These are phyloP conservation scores for Lithospermum erythrorhizon DNA, from an alignment of 257 asterid genomes.

Conservation along the genomic window DNA sequence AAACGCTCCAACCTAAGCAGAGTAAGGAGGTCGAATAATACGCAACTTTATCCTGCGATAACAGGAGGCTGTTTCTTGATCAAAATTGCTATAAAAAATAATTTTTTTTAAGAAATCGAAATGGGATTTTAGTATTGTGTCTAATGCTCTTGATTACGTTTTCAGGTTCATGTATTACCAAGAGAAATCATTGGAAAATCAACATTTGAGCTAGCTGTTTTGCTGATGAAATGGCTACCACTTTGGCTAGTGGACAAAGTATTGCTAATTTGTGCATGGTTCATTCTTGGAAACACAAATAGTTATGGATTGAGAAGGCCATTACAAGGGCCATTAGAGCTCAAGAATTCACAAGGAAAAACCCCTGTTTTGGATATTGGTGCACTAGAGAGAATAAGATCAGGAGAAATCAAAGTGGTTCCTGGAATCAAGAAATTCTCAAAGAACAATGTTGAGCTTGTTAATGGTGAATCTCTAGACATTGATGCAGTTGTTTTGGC, in stretches of 20 bases:
- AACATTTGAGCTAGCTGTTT: slow-evolving; percentile 57
- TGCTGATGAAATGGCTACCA: slow-evolving; percentile 68
- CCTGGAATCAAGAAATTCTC: slow-evolving; percentile 58
- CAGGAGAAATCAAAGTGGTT: slow-evolving; percentile 46
- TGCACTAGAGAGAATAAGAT: slow-evolving; percentile 48
- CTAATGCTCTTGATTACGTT: slow-evolving; percentile 12
- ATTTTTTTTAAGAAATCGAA: background rate
- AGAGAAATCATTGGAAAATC: slow-evolving; percentile 69
- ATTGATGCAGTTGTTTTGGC: slow-evolving; percentile 69
- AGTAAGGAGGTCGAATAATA: too few species aligned
- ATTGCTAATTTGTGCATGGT: slow-evolving; percentile 52
- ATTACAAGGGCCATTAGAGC: slow-evolving; percentile 48
- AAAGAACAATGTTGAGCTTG: slow-evolving; percentile 35
- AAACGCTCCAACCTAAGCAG: too few species aligned
- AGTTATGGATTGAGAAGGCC: slow-evolving; percentile 60
- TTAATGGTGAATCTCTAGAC: slow-evolving; percentile 35
- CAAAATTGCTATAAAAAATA: too few species aligned
- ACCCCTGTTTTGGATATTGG: slow-evolving; percentile 88
- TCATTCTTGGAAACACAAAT: slow-evolving; percentile 57
- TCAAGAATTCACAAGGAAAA: slow-evolving; percentile 57
- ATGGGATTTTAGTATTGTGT: background rate
- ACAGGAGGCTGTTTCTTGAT: too few species aligned
- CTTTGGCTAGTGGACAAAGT: slow-evolving; percentile 77
- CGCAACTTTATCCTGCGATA: too few species aligned
- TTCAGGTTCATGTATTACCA: slow-evolving; percentile 78